Evolutionary conservation across 768 basidiomycete genomes (phyloP), one percentile per base, ranked within the genome.

Genomic region (Xerocomellus dryophilus): DNA sequence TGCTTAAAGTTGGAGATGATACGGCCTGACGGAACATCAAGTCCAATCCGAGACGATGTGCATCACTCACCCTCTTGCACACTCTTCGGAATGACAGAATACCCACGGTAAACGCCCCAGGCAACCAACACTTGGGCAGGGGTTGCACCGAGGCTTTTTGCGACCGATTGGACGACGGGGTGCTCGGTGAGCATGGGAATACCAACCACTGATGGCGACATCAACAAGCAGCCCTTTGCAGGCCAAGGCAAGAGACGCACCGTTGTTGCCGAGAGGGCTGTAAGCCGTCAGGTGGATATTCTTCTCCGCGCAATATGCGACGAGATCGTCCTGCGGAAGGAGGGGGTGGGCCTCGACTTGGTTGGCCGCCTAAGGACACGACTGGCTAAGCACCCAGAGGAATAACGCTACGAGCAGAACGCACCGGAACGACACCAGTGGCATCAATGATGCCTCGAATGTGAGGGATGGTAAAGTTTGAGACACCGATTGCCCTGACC

Each of bases 281-380:
- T 83, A 84, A 0, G 82, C 81, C n/a, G 81, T 81, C 53, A 93
- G 69, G 59, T 88, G 83, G 65, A 92, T 90, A 47, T 78, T 78
- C 64, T 88, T 81, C 56, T 78, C 71, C 62, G 84, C 81, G 74
- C 84, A 85, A 73, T 81, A 92, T 36, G 74, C 78, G 48, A 85
- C 76, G 49, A 92, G 80, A 14, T 89, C 84, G 46, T 85, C 81
- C 64, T 93, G 90, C 10, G 80, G 86, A 53, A 90, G 79, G 47
- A 84, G 78, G 14, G 91, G 90, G 76, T 94, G 93, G 20, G 84
- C 82, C 69, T 93, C 90, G 59, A 93, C 74, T 73, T 95, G 92
- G 73, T 94, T 92, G 27, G 74, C 84, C 20, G 76, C 72, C 82
- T 84, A 50, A 21, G 18, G 23, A 42, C 21, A 20, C 8, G 9